Evolutionary conservation across 2,329 filamentous ascomycete genomes (phyloP), one percentile per base, ranked within the genome.

Genomic region (Nannizziopsis arthrosporioides): DNA sequence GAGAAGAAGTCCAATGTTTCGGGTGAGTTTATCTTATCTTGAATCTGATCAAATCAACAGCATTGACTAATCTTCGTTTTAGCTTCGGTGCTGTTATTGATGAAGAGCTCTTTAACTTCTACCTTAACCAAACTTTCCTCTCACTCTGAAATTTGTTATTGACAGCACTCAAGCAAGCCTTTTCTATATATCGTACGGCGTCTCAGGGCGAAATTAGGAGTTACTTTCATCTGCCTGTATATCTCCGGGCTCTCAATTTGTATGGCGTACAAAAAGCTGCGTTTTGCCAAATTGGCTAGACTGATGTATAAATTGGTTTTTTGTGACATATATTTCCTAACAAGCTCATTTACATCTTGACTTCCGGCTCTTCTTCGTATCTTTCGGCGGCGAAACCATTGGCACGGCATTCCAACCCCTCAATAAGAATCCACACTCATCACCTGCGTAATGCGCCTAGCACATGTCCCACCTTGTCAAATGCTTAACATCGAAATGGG

Each of bases 1-100:
- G 59, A 5, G 57, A 61, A 2, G 56, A 60, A 6, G 61, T 68
- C 5, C 60, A 62, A 39, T 70, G 67, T 39, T 63, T 67, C 45
- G 67, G 67, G 66, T 66, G 55, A 45, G 61, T 57, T 9, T 35
- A 27, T 11, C 19, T 41, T 34, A 22, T 30, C 36, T 7, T 32
- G 15, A 35, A 19, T n/a, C 37, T 36, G 19, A 44, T 10, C 15
- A 47, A 22, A 14, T 35, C 30, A n/a, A 12, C 11, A 3, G 14
- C 19, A 15, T 30, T n/a, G 12, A 40, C 5, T 35, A 34, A 22
- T 38, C n/a, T 12, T 19, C 15, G 9, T 34, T 32, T 34, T 32
- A 59, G 57, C 40, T 59, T 59, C 38, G 56, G 57, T n/a, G 57
- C 56, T 37, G 52, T 58, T 35, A 53, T 59, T 34, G 55, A 58